Conservation (phyloP, 1,284 basidiomycete genomes). For the Ceraceosorus guamensis region DNA sequence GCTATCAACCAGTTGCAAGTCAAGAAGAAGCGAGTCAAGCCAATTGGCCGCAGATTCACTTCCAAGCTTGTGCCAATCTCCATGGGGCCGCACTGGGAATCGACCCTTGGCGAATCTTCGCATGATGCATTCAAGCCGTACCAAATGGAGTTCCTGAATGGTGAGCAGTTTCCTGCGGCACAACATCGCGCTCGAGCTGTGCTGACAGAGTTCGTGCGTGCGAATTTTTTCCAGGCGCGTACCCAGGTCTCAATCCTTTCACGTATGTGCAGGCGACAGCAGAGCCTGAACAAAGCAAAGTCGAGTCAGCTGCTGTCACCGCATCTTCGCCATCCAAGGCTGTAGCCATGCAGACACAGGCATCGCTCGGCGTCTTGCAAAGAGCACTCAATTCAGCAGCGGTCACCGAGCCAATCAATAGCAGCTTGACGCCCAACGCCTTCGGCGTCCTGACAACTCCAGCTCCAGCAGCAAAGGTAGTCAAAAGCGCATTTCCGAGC, state of each 20-base stretch:
- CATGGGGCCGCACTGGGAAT: conserved; percentile 44
- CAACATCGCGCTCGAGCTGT: not conserved
- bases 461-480: not conserved
- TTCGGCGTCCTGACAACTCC: not conserved
- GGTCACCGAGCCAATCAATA: too few species aligned
- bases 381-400: not conserved
- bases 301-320: not conserved
- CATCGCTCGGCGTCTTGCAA: not conserved
- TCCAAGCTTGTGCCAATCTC: conserved; percentile 41
- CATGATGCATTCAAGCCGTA: conserved; percentile 35
- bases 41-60: conserved; percentile 39
- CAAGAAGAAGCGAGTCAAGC: conserved; percentile 41
- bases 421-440: too few species aligned
- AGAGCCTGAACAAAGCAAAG: not conserved
- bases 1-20: conserved; percentile 18
- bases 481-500: conserved; percentile 8
- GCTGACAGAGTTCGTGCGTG: not conserved
- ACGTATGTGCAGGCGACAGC: conserved; percentile 7
- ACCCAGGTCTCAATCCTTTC: conserved; percentile 15
- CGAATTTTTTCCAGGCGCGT: conserved; percentile 5
- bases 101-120: conserved; percentile 19
- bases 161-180: conserved; percentile 1
- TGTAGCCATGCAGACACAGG: not conserved
- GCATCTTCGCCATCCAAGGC: not conserved
- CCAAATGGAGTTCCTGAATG: conserved; percentile 42